Conservation (phyloP, 2,329 filamentous ascomycete genomes). For the Sclerotinia glacialis region DNA sequence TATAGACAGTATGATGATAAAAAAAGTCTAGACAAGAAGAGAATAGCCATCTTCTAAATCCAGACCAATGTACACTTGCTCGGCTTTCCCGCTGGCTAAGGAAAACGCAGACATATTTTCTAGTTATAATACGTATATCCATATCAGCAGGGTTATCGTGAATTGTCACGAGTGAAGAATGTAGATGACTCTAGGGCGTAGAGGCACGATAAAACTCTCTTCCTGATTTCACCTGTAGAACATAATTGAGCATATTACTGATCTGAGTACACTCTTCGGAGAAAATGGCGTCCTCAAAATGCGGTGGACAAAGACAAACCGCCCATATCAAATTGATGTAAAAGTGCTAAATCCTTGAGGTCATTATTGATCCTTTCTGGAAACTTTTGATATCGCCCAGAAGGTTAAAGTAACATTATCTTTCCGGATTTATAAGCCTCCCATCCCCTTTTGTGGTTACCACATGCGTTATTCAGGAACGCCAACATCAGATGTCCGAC, state of each 20-base stretch:
- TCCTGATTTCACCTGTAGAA: neutral
- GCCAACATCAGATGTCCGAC: conserved; percentile 5
- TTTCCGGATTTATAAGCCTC: neutral
- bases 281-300: neutral
- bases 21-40: neutral
- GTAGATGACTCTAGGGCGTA: neutral
- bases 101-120: neutral
- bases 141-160: neutral
- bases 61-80: neutral
- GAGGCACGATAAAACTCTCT: neutral
- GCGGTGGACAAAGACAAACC: neutral
- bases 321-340: conserved; percentile 4
- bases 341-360: neutral
- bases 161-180: neutral
- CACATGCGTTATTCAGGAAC: conserved; percentile 5
- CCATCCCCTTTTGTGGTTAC: neutral
- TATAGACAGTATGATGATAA: neutral
- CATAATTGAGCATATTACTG: neutral
- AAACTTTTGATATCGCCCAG: neutral
- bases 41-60: neutral
- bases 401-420: neutral
- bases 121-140: neutral
- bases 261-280: neutral
- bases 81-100: neutral
- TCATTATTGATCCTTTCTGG: neutral